Evolutionary conservation across 352 stramenopile genomes (phyloP), one percentile per base, ranked within the genome.

Genomic region (Pythium plurisporium): DNA sequence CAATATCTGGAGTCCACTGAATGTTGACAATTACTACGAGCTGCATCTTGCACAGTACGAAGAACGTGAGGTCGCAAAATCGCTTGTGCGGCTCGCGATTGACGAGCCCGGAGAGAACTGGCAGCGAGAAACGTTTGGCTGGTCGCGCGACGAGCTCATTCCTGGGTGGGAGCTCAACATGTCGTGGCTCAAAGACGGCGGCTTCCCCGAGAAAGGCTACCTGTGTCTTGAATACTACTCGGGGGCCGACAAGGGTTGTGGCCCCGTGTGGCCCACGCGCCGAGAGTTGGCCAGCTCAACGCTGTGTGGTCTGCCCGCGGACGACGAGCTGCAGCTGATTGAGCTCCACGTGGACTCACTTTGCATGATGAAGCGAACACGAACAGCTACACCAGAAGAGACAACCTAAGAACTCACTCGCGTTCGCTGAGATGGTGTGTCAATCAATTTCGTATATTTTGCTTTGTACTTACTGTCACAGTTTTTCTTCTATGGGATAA

Each of bases 91-190:
- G 14, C 73, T 92, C 4, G 82, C 82, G 14, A 87, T 92, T n/a
- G 79, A 87, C 23, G 82, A 92, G 42, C 82, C 82, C 0, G 82
- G 82, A 5, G 79, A 92, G 59, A 92, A 92, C 60, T 92, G 82
- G 82, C 78, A 87, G 56, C 63, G 66, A 11, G 78, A 90, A 54
- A 89, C 71, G 9, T 92, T 90, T 58, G 79, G 79, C 12, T 90
- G 79, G 82, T 86, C 72, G 29, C 76, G 79, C 23, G 76, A 83
- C n/a, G 80, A 92, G 62, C 72, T 79, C 30, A 85, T 92, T 23
- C 82, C 82, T 0, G 82, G 82, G 19, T 92, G 82, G 82, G 76
- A 90, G 53, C 79, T 92, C 53, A 90, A 90, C 38, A 64, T 84
- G 44, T 87, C 76, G 47, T 92, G 82, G 82, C 70, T 89, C 38